Evolutionary conservation across 305 asterid species (phyloP).

Genomic region (Solanum hybrid): DNA sequence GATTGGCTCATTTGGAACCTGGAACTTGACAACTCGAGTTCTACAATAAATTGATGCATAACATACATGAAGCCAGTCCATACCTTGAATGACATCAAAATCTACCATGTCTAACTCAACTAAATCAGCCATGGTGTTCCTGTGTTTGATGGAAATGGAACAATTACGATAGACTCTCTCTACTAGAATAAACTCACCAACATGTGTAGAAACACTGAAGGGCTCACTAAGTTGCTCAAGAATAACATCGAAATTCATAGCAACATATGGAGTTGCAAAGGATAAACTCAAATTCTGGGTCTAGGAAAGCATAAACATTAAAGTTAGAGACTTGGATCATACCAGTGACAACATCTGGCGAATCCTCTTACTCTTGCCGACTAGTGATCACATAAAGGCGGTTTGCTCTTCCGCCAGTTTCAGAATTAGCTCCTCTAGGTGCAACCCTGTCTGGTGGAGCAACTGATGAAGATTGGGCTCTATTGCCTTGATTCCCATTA

Average conservation of each 20-base stretch:
- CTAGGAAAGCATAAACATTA: background rate
- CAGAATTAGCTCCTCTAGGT: background rate
- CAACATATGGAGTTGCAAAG: background rate
- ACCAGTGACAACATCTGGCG: background rate
- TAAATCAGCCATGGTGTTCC: background rate
- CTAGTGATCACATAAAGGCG: background rate
- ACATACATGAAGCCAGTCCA: no score
- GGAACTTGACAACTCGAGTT: background rate
- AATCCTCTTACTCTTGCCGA: background rate
- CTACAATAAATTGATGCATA: background rate
- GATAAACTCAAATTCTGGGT: accelerated
- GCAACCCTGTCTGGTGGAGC: background rate
- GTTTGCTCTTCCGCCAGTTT: background rate
- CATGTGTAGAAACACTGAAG: background rate
- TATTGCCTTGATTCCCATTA: background rate
- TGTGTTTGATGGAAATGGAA: background rate
- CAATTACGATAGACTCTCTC: background rate
- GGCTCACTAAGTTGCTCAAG: background rate
- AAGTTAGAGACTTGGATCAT: background rate
- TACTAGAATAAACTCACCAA: background rate
- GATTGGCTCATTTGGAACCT: background rate
- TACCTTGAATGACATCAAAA: background rate
- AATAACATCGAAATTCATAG: no score
- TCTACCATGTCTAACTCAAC: background rate
- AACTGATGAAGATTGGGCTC: background rate